phyloP scores from a whole-genome alignment of 352 stramenopile genomes.

The Globisporangium parvum region DNA sequence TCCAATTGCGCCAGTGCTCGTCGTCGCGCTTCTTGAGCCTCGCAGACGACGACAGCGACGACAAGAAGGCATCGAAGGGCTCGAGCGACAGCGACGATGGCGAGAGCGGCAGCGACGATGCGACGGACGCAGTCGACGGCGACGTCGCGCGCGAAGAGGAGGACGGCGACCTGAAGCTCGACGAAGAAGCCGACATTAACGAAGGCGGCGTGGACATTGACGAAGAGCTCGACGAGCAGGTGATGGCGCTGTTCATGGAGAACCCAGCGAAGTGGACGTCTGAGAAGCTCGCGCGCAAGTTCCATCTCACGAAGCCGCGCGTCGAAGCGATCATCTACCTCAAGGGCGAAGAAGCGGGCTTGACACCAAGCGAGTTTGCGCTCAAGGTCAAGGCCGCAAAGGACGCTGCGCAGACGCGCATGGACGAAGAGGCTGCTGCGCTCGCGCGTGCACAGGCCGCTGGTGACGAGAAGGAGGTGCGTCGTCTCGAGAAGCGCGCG shows the following conservation, averaged over 20 bases:
- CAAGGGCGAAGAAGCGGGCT: slow-evolving; percentile 57
- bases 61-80: slow-evolving; percentile 16
- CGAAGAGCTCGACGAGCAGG: slow-evolving; percentile 62
- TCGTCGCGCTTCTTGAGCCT: slow-evolving; percentile 77
- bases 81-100: slow-evolving; percentile 16
- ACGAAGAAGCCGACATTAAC: slow-evolving; percentile 60
- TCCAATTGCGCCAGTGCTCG: slow-evolving; percentile 25
- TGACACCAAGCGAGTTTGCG: slow-evolving; percentile 52
- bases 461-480: slow-evolving; percentile 54
- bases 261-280: slow-evolving; percentile 85
- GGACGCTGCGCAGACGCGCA: slow-evolving; percentile 26
- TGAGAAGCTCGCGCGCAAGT: slow-evolving; percentile 76
- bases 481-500: slow-evolving; percentile 47
- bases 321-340: slow-evolving; percentile 80
- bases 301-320: slow-evolving; percentile 60
- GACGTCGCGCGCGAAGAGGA: slow-evolving; percentile 34
- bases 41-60: slow-evolving; percentile 58
- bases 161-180: slow-evolving; percentile 60
- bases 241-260: slow-evolving; percentile 82
- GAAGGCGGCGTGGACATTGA: slow-evolving; percentile 60
- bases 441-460: slow-evolving; percentile 35
- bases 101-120: slow-evolving; percentile 19
- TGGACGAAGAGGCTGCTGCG: slow-evolving; percentile 35
- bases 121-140: slow-evolving; percentile 16
- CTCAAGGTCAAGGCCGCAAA: slow-evolving; percentile 60